Evolutionary conservation across 2,329 filamentous ascomycete species (phyloP).

Genomic region (Trichoderma brevicompactum): DNA sequence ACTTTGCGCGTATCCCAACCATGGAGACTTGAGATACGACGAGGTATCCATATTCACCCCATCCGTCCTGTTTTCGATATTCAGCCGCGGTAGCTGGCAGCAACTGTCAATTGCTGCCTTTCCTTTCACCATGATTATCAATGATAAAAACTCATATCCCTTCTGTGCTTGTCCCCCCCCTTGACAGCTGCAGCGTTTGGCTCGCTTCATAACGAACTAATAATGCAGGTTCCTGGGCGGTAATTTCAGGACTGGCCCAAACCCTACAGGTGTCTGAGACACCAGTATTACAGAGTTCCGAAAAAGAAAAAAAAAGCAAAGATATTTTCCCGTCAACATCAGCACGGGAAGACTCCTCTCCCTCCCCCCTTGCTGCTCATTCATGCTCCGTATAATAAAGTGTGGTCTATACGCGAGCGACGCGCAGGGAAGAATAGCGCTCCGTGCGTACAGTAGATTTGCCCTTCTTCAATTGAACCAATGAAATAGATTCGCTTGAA

Average conservation of each 20-base stretch:
- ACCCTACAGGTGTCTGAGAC: conserved; percentile 19
- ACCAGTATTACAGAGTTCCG: conserved; percentile 3
- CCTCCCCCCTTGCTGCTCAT: no score
- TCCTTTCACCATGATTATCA: neutral
- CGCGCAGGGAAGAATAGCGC: neutral
- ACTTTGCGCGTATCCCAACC: neutral
- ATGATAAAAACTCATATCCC: neutral
- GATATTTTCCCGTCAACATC: no score
- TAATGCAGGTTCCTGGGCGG: conserved; percentile 9
- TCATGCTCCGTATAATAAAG: neutral
- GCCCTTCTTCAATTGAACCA: neutral
- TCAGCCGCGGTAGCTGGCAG: no score
- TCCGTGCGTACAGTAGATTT: neutral
- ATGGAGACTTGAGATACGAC: neutral
- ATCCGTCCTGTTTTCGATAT: no score
- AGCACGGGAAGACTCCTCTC: neutral
- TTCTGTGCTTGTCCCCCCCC: neutral
- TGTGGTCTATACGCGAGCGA: neutral
- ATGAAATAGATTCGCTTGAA: neutral
- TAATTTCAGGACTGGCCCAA: conserved; percentile 5
- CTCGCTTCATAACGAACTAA: neutral
- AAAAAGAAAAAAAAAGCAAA: neutral
- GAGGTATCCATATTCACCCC: no score
- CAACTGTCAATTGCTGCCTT: no score
- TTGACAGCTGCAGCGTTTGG: conserved; percentile 3